A percentile compares a stretch with the other conserved stretches of the same genome.
Conservation (phyloP, 352 stramenopile genomes). For the Pythium oligandrum region DNA sequence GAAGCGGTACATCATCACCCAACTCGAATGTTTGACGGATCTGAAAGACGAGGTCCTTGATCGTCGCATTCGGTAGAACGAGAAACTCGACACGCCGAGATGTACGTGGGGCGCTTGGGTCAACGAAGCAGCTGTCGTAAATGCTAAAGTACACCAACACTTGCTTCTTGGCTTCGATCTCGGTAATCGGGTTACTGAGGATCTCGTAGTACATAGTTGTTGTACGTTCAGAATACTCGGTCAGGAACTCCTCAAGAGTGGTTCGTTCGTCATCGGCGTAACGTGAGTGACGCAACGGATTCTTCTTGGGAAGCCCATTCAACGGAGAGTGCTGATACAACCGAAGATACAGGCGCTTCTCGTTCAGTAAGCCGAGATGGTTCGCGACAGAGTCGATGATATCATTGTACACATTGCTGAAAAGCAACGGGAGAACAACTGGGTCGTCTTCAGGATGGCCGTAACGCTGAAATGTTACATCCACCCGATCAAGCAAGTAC, state of each 20-base stretch:
- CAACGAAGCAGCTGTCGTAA: constrained; percentile 69
- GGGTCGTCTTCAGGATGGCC: constrained; percentile 39
- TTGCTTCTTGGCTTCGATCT: constrained; percentile 85
- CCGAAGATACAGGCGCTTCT: constrained; percentile 56
- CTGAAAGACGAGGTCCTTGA: constrained; percentile 48
- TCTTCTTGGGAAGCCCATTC: constrained; percentile 57
- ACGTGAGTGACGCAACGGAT: constrained; percentile 56
- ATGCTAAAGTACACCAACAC: constrained; percentile 69
- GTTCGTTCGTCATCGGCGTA: constrained; percentile 53
- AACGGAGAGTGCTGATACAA: constrained; percentile 79
- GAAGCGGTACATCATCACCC: constrained; percentile 28
- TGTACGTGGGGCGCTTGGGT: constrained; percentile 23
- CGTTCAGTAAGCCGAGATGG: constrained; percentile 32
- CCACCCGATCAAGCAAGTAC: constrained; percentile 78
- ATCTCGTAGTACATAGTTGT: constrained; percentile 74
- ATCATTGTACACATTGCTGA: constrained; percentile 72
- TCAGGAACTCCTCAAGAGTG: constrained; percentile 67
- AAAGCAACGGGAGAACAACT: constrained; percentile 45
- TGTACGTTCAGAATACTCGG: constrained; percentile 66
- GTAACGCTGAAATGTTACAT: constrained; percentile 65
- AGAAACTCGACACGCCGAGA: constrained; percentile 57
- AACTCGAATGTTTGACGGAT: constrained; percentile 43
- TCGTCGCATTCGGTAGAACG: constrained; percentile 42
- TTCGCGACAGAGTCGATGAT: constrained; percentile 56
- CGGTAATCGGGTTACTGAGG: constrained; percentile 65